A percentile compares a stretch with the other conserved stretches of the same genome.
Evolutionary conservation across 768 basidiomycete genomes (phyloP).

Genomic region (Mycena galericulata): DNA sequence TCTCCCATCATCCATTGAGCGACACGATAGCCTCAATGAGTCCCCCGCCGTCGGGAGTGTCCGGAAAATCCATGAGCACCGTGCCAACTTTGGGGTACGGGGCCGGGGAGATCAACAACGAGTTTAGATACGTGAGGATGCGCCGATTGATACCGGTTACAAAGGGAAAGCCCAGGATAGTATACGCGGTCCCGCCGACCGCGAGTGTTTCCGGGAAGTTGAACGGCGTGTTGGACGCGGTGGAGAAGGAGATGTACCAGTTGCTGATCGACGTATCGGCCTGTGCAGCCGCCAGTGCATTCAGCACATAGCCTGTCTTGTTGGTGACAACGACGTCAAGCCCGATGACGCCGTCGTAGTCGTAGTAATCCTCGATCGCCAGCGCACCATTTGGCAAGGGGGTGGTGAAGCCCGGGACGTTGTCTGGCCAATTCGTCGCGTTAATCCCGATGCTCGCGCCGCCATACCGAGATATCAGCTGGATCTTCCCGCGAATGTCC

Average conservation of each 20-base stretch:
- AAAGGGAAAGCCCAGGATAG: neutral
- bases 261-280: neutral
- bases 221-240: conserved; percentile 8
- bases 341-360: neutral
- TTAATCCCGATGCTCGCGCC: neutral
- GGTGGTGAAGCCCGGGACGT: no score
- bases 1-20: conserved; percentile 20
- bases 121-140: neutral
- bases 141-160: conserved; percentile 3
- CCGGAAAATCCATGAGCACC: conserved; percentile 10
- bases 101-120: neutral
- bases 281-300: neutral
- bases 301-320: neutral
- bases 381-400: conserved; percentile 7
- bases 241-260: conserved; percentile 19
- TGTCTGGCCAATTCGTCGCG: conserved; percentile 3
- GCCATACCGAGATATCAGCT: conserved; percentile 1
- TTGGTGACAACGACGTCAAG: neutral
- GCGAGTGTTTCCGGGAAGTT: neutral
- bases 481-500: conserved; percentile 10
- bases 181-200: neutral
- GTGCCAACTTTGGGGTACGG: neutral
- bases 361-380: conserved; percentile 11
- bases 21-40: conserved; percentile 1
- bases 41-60: conserved; percentile 1